Evolutionary conservation across 2,329 filamentous ascomycete genomes (phyloP).

Genomic region (Monilinia laxa): DNA sequence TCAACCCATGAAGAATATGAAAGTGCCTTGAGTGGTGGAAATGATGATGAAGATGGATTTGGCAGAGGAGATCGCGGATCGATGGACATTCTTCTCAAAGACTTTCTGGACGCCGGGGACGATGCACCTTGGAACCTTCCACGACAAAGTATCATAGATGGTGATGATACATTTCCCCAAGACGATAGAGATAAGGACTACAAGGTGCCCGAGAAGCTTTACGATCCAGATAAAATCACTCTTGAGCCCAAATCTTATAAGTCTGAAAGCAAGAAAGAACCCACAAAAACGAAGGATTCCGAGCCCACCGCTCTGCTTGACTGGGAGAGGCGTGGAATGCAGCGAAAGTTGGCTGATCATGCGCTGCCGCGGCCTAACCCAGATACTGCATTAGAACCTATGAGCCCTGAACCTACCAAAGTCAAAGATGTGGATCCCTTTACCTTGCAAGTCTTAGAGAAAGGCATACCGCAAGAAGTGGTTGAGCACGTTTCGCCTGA

Average conservation of each 20-base stretch:
- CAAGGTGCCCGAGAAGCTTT: not conserved
- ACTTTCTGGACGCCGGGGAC: conserved; percentile 20
- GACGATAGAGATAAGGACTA: not conserved
- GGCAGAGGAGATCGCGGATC: conserved; percentile 14
- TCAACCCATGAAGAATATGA: conserved; percentile 21
- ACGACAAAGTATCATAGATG: conserved; percentile 15
- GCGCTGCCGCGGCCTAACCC: conserved; percentile 11
- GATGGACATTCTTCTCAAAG: conserved; percentile 19
- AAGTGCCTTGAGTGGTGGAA: conserved; percentile 18
- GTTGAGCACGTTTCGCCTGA: conserved; percentile 10
- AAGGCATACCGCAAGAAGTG: conserved; percentile 18
- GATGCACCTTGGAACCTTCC: conserved; percentile 23
- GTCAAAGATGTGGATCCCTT: conserved; percentile 14
- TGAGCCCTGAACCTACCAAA: conserved; percentile 17
- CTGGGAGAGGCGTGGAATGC: conserved; percentile 20
- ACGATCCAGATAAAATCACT: conserved; percentile 21
- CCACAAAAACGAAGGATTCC: conserved; percentile 11
- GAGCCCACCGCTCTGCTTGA: conserved; percentile 16
- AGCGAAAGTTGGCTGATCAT: conserved; percentile 20
- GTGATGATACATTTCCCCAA: not conserved
- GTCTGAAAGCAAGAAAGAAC: conserved; percentile 15
- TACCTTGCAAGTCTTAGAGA: conserved; percentile 17
- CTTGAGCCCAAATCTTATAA: conserved; percentile 22
- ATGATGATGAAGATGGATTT: conserved; percentile 20
- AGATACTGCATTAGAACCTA: conserved; percentile 11